Conservation (phyloP, 768 basidiomycete genomes). For the Termitomyces eurrhizus region DNA sequence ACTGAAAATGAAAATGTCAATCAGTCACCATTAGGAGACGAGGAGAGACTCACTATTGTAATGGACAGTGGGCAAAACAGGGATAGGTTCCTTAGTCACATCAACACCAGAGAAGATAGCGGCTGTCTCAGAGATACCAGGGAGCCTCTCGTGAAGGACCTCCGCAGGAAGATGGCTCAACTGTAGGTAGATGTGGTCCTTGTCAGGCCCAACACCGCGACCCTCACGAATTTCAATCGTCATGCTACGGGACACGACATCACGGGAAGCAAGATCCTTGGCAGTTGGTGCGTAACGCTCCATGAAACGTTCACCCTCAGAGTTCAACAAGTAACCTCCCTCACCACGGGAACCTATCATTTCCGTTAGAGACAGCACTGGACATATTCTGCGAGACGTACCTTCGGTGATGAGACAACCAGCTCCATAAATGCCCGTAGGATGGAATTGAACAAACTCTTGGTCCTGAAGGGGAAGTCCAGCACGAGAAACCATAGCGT, state of each 20-base stretch:
- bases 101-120: slow-evolving; percentile 99
- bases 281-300: slow-evolving; percentile 99
- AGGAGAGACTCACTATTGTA: slow-evolving; percentile 79
- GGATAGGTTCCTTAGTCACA: slow-evolving; percentile 99
- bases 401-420: slow-evolving; percentile 99
- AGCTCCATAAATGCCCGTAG: slow-evolving; percentile 98
- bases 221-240: slow-evolving; percentile 98
- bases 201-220: slow-evolving; percentile 97
- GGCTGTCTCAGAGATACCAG: slow-evolving; percentile 99
- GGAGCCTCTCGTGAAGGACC: slow-evolving; percentile 92
- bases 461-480: slow-evolving; percentile 95
- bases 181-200: slow-evolving; percentile 95
- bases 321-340: slow-evolving; percentile 97
- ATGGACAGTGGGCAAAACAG: slow-evolving; percentile 96
- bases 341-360: slow-evolving; percentile 91
- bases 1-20: slow-evolving; percentile 40
- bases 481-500: slow-evolving; percentile 96
- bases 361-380: background rate
- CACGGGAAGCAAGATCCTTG: slow-evolving; percentile 98
- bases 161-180: slow-evolving; percentile 96
- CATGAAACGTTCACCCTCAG: slow-evolving; percentile 99
- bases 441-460: slow-evolving; percentile 99
- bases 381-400: slow-evolving; percentile 23
- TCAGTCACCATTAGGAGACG: background rate
- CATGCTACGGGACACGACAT: slow-evolving; percentile 99